phyloP scores from a whole-genome alignment of 208 protist genomes.

The Tritrichomonas foetus region DNA sequence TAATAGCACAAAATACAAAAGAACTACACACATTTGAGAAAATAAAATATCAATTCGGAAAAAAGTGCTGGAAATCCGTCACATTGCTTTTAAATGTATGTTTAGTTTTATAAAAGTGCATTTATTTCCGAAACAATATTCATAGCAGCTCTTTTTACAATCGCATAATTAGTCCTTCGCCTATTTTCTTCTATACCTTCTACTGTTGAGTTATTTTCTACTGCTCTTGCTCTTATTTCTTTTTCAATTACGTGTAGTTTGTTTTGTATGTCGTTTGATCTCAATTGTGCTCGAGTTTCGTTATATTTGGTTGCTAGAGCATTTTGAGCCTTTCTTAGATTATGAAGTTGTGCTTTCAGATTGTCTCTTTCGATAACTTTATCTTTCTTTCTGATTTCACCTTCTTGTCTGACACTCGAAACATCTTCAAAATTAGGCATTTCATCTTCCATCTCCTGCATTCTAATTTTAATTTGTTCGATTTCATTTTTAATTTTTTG shows the following conservation, averaged over 20 bases:
- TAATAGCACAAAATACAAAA: no score
- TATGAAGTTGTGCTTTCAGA: not conserved
- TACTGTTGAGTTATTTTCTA: not conserved
- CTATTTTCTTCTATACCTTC: not conserved
- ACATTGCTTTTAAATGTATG: no score
- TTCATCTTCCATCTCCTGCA: not conserved
- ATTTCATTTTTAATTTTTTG: not conserved
- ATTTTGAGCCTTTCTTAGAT: not conserved
- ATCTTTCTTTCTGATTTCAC: not conserved
- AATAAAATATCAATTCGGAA: no score
- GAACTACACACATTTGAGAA: no score
- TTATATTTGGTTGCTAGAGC: not conserved
- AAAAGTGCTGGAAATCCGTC: no score
- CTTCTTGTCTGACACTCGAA: not conserved
- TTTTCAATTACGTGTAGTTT: not conserved
- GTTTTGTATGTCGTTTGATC: not conserved
- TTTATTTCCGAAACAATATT: conserved; percentile 26
- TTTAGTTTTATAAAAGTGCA: conserved; percentile 15
- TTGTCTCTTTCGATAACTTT: not conserved
- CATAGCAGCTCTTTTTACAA: not conserved
- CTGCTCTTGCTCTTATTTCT: not conserved
- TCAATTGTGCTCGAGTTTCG: not conserved
- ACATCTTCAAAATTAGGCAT: not conserved
- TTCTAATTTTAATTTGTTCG: not conserved
- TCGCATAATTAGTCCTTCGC: conserved; percentile 13